Percentiles rank a stretch among this genome's conserved stretches.
These are phyloP conservation scores for Daldinia caldariorum DNA, from an alignment of 495 filamentous ascomycete genomes.

Conservation along the genomic window DNA sequence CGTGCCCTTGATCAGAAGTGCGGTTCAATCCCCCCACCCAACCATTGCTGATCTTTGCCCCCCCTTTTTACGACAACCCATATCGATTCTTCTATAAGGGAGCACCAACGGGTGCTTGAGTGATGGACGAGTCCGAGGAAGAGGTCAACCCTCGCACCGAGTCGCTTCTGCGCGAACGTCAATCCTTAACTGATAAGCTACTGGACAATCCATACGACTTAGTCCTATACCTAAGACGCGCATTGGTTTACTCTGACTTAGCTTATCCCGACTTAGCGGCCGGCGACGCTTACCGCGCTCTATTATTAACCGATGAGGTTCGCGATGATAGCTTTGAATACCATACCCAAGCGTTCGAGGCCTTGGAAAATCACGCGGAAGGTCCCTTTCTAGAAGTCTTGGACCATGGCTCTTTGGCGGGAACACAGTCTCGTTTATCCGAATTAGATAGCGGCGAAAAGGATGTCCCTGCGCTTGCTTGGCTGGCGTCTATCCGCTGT, in stretches of 20 bases:
- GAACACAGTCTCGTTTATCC: constrained; percentile 50
- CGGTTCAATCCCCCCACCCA: constrained; percentile 30
- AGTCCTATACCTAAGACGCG: constrained; percentile 77
- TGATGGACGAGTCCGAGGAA: constrained; percentile 56
- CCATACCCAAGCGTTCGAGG: constrained; percentile 63
- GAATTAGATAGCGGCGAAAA: constrained; percentile 42
- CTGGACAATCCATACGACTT: constrained; percentile 75
- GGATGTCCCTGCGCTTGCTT: constrained; percentile 49
- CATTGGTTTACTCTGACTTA: constrained; percentile 73
- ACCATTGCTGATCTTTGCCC: constrained; percentile 11
- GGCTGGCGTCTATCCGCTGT: constrained; percentile 58
- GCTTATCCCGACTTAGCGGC: constrained; percentile 90
- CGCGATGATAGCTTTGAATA: constrained; percentile 74
- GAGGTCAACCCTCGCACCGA: constrained; percentile 51
- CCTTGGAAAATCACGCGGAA: constrained; percentile 48
- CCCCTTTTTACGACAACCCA: constrained; percentile 21
- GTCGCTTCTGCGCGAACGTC: constrained; percentile 57
- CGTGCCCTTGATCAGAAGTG: constrained; percentile 42
- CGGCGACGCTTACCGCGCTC: constrained; percentile 88
- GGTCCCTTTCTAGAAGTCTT: constrained; percentile 51
- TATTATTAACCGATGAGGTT: constrained; percentile 85
- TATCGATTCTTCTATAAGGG: constrained; percentile 29
- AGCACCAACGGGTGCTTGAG: constrained; percentile 31
- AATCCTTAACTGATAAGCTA: constrained; percentile 60
- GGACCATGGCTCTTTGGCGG: constrained; percentile 54